phyloP scores from a whole-genome alignment of 345 rosid species.

The Turnera subulata region DNA sequence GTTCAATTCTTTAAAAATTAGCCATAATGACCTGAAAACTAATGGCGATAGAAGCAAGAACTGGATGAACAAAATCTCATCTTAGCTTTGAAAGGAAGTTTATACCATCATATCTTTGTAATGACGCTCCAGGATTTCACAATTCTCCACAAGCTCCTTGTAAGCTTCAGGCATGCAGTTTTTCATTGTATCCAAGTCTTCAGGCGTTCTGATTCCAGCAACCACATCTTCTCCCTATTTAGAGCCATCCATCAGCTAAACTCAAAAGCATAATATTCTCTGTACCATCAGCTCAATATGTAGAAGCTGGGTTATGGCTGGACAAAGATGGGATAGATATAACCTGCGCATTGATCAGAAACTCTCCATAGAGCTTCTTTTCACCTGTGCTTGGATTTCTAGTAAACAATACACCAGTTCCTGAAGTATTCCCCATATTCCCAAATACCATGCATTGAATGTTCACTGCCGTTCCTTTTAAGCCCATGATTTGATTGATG shows the following conservation, averaged over 20 bases:
- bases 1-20: neutral
- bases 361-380: slow-evolving; percentile 88
- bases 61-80: neutral
- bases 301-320: neutral
- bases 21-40: no score
- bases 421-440: slow-evolving; percentile 92
- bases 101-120: slow-evolving; percentile 96
- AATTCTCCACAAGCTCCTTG: slow-evolving; percentile 79
- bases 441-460: slow-evolving; percentile 95
- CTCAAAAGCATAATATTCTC: neutral
- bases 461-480: slow-evolving; percentile 90
- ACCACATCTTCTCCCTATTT: slow-evolving; percentile 92
- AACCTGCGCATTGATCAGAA: slow-evolving; percentile 92
- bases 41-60: no score
- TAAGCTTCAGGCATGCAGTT: slow-evolving; percentile 74
- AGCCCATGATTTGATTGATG: slow-evolving; percentile 83
- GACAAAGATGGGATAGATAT: neutral
- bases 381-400: slow-evolving; percentile 94
- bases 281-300: neutral
- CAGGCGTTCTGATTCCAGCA: slow-evolving; percentile 93
- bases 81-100: neutral
- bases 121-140: slow-evolving; percentile 75
- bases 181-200: slow-evolving; percentile 75
- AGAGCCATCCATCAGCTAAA: slow-evolving; percentile 17
- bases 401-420: slow-evolving; percentile 92